A percentile compares a stretch with the other conserved stretches of the same genome.
Evolutionary conservation across 495 filamentous ascomycete genomes (phyloP).

Genomic region (Hyaloscypha bicolor): DNA sequence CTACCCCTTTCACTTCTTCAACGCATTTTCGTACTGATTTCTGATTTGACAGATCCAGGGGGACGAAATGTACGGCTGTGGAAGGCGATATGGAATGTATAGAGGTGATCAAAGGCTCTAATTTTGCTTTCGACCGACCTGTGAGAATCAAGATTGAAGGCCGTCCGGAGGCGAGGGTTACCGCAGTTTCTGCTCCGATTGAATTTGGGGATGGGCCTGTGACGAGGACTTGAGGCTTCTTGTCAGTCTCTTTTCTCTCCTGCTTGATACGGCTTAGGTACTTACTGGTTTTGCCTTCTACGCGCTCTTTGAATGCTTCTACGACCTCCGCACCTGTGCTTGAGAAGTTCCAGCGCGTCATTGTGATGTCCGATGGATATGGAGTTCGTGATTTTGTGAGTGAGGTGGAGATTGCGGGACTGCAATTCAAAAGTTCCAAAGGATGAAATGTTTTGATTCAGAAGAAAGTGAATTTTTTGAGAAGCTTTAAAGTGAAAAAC

Average conservation of each 20-base stretch:
- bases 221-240: constrained; percentile 22
- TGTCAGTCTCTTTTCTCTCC: neutral
- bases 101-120: constrained; percentile 25
- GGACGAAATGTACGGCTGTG: constrained; percentile 31
- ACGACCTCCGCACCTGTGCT: constrained; percentile 33
- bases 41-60: constrained; percentile 42
- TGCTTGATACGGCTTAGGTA: neutral
- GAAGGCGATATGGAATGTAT: constrained; percentile 5
- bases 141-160: constrained; percentile 55
- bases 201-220: constrained; percentile 31
- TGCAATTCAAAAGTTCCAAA: too few relatives aligned
- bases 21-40: constrained; percentile 47
- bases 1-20: constrained; percentile 36
- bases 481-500: too few relatives aligned
- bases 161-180: constrained; percentile 48
- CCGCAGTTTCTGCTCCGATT: constrained; percentile 38
- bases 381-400: too few relatives aligned
- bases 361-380: neutral
- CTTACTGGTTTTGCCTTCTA: constrained; percentile 31
- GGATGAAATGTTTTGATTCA: too few relatives aligned
- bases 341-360: constrained; percentile 10
- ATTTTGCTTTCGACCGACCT: constrained; percentile 44
- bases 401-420: too few relatives aligned
- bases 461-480: too few relatives aligned
- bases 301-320: constrained; percentile 27